Evolutionary conservation across 2,329 filamentous ascomycete species (phyloP), one percentile per base, ranked within the genome.

Genomic region (Claviceps sp.): DNA sequence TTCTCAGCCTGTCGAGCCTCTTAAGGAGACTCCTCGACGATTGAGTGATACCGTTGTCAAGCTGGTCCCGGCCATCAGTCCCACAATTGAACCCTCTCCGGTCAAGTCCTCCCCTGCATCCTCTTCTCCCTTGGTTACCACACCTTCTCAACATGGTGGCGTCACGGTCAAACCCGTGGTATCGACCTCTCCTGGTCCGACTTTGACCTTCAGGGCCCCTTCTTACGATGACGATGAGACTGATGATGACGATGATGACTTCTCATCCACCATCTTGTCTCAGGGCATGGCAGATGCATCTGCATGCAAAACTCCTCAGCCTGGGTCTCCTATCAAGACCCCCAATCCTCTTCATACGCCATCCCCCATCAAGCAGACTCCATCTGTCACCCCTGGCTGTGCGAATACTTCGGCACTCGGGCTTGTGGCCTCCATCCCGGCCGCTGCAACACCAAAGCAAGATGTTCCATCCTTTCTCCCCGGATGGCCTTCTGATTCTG

Each of bases 21-120:
- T 65, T 48, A 61, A 61, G 57, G 56, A 49, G 44, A 56, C 55
- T 8, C 50, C 60, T 19, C 57, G 54, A 37, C 63, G 61, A 24
- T 51, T 68, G 48, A 60, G 57, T n/a, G 59, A 62, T 38, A 60
- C 57, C 2, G 58, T 66, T 24, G 55, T 67, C 52, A 60, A 59
- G 52, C 57, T 68, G 43, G 24, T 58, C n/a, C 65, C 65, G 14
- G 55, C 54, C 7, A 39, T 57, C 4, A 58, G 54, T 41, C 59
- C 60, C 49, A 59, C 54, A 52, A 55, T 52, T 6, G 54, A 58
- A 49, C 58, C 62, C 5, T 67, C 65, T 37, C 65, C 65, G 10
- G 60, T 51, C 44, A 67, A 67, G 56, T 61, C 63, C 3, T 51
- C 56, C 4, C 58, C 58, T 17, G 52, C 56, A 1, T 62, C 63